Evolutionary conservation across 2,329 filamentous ascomycete genomes (phyloP), one percentile per base, ranked within the genome.

Genomic region (Aspergillus floridensis): DNA sequence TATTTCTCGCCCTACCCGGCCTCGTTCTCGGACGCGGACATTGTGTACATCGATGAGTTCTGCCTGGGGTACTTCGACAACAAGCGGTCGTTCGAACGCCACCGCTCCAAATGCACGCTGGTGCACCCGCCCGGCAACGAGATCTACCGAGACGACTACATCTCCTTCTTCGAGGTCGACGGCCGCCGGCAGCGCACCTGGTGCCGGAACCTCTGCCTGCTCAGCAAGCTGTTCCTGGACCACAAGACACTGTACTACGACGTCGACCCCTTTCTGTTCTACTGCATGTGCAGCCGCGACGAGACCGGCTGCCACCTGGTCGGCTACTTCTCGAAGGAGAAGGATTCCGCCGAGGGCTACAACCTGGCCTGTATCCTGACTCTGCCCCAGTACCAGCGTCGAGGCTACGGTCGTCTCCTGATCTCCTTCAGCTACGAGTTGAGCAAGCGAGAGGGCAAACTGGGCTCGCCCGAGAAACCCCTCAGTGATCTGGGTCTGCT

Each of bases 311-410:
- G 95, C 72, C 95, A 97, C 73, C 95, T 99, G 66, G 93, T 98
- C 26, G 95, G 95, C n/a, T 99, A 99, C 73, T 99, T 99, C 70
- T 96, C 91, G 58, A 99, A 99, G 74, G 95, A 99, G 76, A 99
- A 99, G 68, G 95, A 99, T 76, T 93, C 90, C 44, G 92, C 92
- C 0, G 96, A 99, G 69, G 92, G 91, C 31, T 99, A 98, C 83
- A 99, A 99, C 72, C 89, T 99, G 32, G 96, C 95, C 4, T 99
- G 96, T 84, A 99, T 99, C 73, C 81, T 99, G 60, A 99, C 95
- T 0, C 82, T 99, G 3, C 95, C 95, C 0, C 96, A 99, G 73
- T 98, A 96, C 68, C 95, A 99, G 76, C 87, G 95, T 24, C 95
- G 96, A 72, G 95, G 95, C 0, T 97, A 95, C 69, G 95, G 96